Evolutionary conservation across 1,139 yeast genomes (phyloP).

Genomic region (Lodderomyces beijingensis): DNA sequence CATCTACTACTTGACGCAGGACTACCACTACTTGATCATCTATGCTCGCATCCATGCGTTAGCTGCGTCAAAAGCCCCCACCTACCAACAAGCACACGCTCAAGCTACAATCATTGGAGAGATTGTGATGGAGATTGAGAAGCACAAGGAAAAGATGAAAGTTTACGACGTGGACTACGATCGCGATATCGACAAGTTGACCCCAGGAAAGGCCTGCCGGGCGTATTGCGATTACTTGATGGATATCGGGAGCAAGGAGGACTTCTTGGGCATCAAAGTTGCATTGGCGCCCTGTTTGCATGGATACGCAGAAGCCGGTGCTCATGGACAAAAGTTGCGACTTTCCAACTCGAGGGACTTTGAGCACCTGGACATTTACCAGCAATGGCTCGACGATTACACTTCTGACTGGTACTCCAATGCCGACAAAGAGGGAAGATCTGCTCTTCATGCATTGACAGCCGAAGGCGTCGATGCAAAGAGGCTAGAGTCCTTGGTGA

Average conservation of each 20-base stretch:
- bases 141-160: constrained; percentile 51
- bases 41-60: constrained; percentile 67
- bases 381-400: constrained; percentile 62
- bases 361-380: constrained; percentile 24
- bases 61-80: constrained; percentile 62
- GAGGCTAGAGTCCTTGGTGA: constrained; percentile 49
- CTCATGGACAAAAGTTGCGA: constrained; percentile 19
- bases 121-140: constrained; percentile 52
- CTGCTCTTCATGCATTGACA: constrained; percentile 42
- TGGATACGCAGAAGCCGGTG: constrained; percentile 62
- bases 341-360: neutral
- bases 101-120: constrained; percentile 50
- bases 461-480: constrained; percentile 27
- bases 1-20: constrained; percentile 62
- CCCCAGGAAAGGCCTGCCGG: constrained; percentile 53
- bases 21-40: constrained; percentile 63
- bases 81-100: constrained; percentile 45
- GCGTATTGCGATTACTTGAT: constrained; percentile 59
- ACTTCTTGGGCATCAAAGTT: constrained; percentile 61
- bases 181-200: constrained; percentile 41
- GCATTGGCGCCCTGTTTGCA: constrained; percentile 75
- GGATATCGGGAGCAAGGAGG: constrained; percentile 47
- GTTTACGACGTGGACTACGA: constrained; percentile 44
- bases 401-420: constrained; percentile 49
- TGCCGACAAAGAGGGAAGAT: constrained; percentile 49